Base-by-base conservation (phyloP, 2,329 filamentous ascomycete species). In the Neonectria magnoliae region DNA sequence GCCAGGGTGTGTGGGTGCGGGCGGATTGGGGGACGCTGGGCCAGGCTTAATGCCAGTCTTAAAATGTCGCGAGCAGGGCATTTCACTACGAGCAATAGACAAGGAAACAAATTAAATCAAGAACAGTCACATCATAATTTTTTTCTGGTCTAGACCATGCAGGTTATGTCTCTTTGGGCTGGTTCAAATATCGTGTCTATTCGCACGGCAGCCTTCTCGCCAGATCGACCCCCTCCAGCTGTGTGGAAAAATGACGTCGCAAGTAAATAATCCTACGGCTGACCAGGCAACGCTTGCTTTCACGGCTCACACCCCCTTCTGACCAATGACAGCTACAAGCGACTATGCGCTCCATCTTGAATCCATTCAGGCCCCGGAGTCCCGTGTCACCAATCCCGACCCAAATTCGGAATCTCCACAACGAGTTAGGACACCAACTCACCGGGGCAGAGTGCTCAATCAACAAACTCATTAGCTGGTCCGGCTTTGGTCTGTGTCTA, bases 221-320 rank as follows among this genome's bases (percentile, higher is more conserved):
- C 13, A 54, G 20, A 29, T 53, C n/a, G 11, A 10, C 5, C 20
- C 11, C 11, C 14, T 25, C 41, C 6, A 11, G 22, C 9, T 25
- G 4, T 4, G n/a, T 25, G 2, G 20, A 11, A 50, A 25, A 54
- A 73, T 79, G 76, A 78, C 77, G 75, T 78, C 74, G 68, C 36
- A 70, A 73, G 75, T 78, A 78, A 79, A 76, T 41, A 77, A 29
- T 29, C 8, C 3, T 7, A 13, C 3, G 2, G 63, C 65, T 71
- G 66, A 60, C 75, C 68, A 25, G 67, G 66, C 76, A 77, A 77
- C 76, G 42, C 20, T 10, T 27, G 22, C 38, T 47, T 22, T 57
- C 38, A 47, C 27, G n/a, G 14, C 5, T 5, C 36, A 38, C 36
- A 4, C 36, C 60, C 53, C 44, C 25, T 33, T 8, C 29, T 4